Evolutionary conservation across 2,329 filamentous ascomycete species (phyloP).

Genomic region (Trichophyton mentagrophytes): DNA sequence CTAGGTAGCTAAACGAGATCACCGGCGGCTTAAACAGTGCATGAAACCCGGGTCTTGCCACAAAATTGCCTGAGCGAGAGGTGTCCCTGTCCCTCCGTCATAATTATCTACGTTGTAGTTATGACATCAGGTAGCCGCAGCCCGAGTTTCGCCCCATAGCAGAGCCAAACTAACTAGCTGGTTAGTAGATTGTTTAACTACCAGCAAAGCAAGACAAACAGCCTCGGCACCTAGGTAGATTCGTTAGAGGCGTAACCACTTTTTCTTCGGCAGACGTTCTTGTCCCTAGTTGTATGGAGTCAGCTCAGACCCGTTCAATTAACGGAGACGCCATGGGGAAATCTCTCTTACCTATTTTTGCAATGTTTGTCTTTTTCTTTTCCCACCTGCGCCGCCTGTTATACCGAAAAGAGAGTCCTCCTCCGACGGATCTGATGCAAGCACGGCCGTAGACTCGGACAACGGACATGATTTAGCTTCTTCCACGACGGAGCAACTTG

Average conservation of each 20-base stretch:
- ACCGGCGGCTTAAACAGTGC: conserved; percentile 2
- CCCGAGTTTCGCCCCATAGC: not conserved
- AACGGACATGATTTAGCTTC: conserved; percentile 4
- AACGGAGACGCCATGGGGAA: not conserved
- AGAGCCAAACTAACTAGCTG: too few relatives aligned
- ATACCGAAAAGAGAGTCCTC: conserved; percentile 2
- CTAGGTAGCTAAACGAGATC: not conserved
- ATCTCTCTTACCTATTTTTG: not conserved
- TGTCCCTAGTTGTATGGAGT: not conserved
- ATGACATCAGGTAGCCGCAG: not conserved
- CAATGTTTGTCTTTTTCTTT: not conserved
- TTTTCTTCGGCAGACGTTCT: not conserved
- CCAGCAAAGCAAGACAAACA: not conserved
- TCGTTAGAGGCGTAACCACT: not conserved
- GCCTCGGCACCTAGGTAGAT: not conserved
- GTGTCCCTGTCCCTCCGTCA: not conserved
- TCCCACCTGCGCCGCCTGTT: not conserved
- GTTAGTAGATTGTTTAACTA: too few relatives aligned
- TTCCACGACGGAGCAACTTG: not conserved
- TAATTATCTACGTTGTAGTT: not conserved
- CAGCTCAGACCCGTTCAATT: not conserved
- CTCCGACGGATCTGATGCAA: conserved; percentile 4
- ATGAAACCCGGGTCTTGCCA: not conserved
- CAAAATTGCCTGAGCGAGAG: not conserved
- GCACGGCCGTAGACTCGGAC: not conserved